A percentile compares a stretch with the other conserved stretches of the same genome.
These are phyloP conservation scores for Terfezia claveryi DNA, from an alignment of 495 filamentous ascomycete genomes.

Conservation along the genomic window DNA sequence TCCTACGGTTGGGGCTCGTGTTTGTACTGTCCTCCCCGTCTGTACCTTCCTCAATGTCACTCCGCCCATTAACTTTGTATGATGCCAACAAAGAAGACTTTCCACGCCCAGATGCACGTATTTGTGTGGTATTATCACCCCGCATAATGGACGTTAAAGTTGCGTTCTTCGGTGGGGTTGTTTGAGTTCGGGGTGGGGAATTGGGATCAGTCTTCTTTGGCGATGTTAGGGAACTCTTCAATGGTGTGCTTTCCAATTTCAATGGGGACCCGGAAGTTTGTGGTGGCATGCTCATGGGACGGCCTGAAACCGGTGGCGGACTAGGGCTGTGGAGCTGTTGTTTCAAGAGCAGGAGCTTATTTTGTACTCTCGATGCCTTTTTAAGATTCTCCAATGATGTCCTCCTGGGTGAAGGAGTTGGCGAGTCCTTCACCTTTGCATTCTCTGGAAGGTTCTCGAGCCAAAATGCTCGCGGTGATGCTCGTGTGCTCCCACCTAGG, in stretches of 20 bases:
- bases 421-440: slow-evolving; percentile 32
- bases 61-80: slow-evolving; percentile 41
- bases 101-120: slow-evolving; percentile 43
- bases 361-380: slow-evolving; percentile 82
- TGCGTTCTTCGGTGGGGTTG: slow-evolving; percentile 22
- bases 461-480: slow-evolving; percentile 15
- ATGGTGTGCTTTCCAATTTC: background rate
- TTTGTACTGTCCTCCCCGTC: slow-evolving; percentile 52
- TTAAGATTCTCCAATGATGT: slow-evolving; percentile 86
- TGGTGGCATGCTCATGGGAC: slow-evolving; percentile 36
- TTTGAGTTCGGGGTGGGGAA: slow-evolving; percentile 19
- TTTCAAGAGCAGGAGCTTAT: slow-evolving; percentile 58
- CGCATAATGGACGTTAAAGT: slow-evolving; percentile 25
- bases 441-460: slow-evolving; percentile 14
- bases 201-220: slow-evolving; percentile 16
- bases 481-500: background rate
- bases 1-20: slow-evolving; percentile 51
- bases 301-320: slow-evolving; percentile 45
- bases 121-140: slow-evolving; percentile 36
- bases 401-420: slow-evolving; percentile 51
- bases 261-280: background rate
- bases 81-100: slow-evolving; percentile 64
- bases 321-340: slow-evolving; percentile 51
- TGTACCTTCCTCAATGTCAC: slow-evolving; percentile 46
- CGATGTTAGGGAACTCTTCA: slow-evolving; percentile 2